Conservation (phyloP, 805 yeast species). For the Metschnikowia cubensis region DNA sequence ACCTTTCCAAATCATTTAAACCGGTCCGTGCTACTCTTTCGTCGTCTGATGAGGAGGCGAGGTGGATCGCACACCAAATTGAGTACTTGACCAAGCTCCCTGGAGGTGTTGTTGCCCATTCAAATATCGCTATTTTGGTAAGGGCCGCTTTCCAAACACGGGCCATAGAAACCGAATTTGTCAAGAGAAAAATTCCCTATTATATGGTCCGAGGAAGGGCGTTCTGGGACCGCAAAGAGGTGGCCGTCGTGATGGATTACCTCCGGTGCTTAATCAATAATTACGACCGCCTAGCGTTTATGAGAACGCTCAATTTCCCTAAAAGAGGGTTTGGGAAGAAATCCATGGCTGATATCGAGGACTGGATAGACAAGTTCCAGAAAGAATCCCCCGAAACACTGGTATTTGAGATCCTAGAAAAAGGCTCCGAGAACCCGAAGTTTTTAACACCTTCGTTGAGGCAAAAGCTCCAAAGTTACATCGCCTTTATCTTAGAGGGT, state of each 20-base stretch:
- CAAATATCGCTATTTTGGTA: slow-evolving; percentile 72
- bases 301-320: slow-evolving; percentile 57
- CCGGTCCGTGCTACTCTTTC: slow-evolving; percentile 44
- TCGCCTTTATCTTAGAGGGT: slow-evolving; percentile 24
- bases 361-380: slow-evolving; percentile 21
- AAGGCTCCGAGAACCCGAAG: slow-evolving; percentile 2
- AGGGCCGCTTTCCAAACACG: slow-evolving; percentile 62
- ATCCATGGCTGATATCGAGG: slow-evolving; percentile 30
- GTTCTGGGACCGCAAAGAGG: slow-evolving; percentile 77
- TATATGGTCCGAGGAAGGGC: slow-evolving; percentile 66
- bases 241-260: slow-evolving; percentile 57
- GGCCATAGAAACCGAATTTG: slow-evolving; percentile 60
- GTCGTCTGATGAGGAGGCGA: slow-evolving; percentile 52
- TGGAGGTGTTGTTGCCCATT: slow-evolving; percentile 36
- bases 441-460: slow-evolving; percentile 14
- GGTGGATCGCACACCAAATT: slow-evolving; percentile 55
- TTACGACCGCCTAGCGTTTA: slow-evolving; percentile 56
- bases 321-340: slow-evolving; percentile 65
- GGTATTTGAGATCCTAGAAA: slow-evolving; percentile 10
- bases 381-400: background rate
- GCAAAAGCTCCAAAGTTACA: slow-evolving; percentile 21
- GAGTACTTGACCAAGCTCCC: slow-evolving; percentile 44
- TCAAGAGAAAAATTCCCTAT: slow-evolving; percentile 57
- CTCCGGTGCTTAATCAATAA: slow-evolving; percentile 58
- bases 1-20: slow-evolving; percentile 37